Percentiles rank a stretch among this genome's conserved stretches.
These are phyloP conservation scores for Talaromyces sp. DNA, from an alignment of 2,329 filamentous ascomycete genomes.

Conservation along the genomic window DNA sequence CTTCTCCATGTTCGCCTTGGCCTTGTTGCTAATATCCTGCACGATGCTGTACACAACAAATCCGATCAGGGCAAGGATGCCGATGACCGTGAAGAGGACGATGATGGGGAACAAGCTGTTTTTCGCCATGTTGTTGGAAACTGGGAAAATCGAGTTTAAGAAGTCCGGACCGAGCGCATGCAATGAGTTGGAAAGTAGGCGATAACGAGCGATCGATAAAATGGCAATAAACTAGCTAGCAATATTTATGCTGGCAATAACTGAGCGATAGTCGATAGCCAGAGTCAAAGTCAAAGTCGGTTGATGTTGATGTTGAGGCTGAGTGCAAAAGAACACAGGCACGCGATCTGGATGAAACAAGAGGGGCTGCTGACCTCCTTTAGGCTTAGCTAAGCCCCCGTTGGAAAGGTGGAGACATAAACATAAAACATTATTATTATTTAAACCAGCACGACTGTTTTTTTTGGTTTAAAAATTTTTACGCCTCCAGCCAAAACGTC, in stretches of 20 bases:
- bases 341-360: background rate
- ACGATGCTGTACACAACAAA: conserved; percentile 56
- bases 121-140: conserved; percentile 15
- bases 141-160: background rate
- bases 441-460: too few species aligned
- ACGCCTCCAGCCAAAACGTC: too few species aligned
- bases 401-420: too few species aligned
- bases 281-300: too few species aligned
- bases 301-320: background rate
- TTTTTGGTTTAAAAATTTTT: too few species aligned
- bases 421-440: too few species aligned
- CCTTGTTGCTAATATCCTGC: conserved; percentile 54
- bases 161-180: background rate
- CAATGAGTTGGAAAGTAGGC: background rate
- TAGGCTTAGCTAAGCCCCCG: background rate
- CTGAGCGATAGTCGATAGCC: background rate
- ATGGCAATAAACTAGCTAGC: background rate
- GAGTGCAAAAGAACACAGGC: background rate
- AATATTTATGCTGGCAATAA: background rate
- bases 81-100: conserved; percentile 52
- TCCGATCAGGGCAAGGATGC: conserved; percentile 48
- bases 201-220: background rate
- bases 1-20: conserved; percentile 59
- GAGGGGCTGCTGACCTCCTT: background rate
- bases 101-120: conserved; percentile 51